Base-by-base conservation (phyloP, 179 eudicot species). In the Kewa caespitosa region DNA sequence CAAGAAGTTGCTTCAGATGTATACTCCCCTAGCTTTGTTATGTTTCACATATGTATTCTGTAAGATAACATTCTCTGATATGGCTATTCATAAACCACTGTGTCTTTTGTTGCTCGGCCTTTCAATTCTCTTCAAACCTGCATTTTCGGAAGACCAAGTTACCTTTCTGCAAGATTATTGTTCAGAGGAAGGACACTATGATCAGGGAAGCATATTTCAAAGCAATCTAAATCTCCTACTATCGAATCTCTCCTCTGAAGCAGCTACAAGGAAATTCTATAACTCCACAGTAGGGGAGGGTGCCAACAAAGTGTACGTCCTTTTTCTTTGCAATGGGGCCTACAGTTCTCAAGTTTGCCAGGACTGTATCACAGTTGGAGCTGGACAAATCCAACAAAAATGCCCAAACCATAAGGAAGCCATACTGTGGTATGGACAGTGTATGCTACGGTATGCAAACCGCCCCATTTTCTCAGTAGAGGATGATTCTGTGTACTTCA, bases 361-460 rank as follows among this genome's bases (percentile, higher is more conserved):
- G 13, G 38, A 37, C 55, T 75, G 78, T 37, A 54, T 75, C 22
- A 28, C 78, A 22, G 38, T 67, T 36, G 78, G 65, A 67, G 73
- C 65, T 17, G 72, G 78, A 42, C 65, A 75, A 67, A 27, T 54
- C 28, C 78, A 67, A 28, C 78, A 67, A 32, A 52, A 55, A 11
- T 75, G 78, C 61, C 73, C 73, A 27, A 17, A 30, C 38, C 5
- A 59, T 38, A 42, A 36, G 17, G 78, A 67, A 30, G 73, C 73
- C 38, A 67, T 75, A 20, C 8, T 75, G 10, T 38, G 70, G 61
- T 75, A 75, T 39, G 73, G 65, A 22, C 72, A 67, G 67, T 75
- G 78, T 33, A 75, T 75, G 78, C 2, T 75, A 67, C 78, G 78
- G 41, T 75, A 67, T 75, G 37, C 78, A 67, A 67, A 67, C 32